These are phyloP conservation scores for Euphorbia schlechtendalii DNA, from an alignment of 441 rosid genomes.

Conservation along the genomic window DNA sequence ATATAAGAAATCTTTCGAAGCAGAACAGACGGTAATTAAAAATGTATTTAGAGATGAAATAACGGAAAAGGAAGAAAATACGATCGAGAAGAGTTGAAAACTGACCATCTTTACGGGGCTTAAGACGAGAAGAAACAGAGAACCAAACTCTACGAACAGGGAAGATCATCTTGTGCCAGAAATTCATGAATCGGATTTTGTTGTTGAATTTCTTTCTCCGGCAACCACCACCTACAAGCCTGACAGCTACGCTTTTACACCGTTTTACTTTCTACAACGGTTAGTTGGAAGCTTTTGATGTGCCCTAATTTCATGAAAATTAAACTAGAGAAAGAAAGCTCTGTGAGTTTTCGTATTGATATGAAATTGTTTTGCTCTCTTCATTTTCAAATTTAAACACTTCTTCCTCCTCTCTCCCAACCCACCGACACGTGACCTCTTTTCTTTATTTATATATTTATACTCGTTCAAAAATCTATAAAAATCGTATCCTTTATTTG, in stretches of 20 bases:
- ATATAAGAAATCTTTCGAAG: not conserved
- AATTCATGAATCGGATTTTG: constrained; percentile 33
- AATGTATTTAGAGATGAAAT: not conserved
- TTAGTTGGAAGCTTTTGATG: not conserved
- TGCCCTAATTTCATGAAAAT: not conserved
- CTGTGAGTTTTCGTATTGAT: no score
- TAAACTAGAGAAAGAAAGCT: not conserved
- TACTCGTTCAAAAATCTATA: no score
- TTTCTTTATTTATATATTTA: no score
- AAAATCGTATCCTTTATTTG: no score
- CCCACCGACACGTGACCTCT: constrained; percentile 19
- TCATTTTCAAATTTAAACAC: not conserved
- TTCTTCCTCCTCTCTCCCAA: not conserved
- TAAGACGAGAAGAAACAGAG: constrained; percentile 42
- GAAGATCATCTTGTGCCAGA: constrained; percentile 43
- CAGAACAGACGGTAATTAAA: not conserved
- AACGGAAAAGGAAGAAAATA: not conserved
- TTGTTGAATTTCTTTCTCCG: constrained; percentile 17
- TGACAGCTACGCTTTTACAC: constrained; percentile 25
- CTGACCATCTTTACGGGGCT: constrained; percentile 35
- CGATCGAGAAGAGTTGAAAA: not conserved
- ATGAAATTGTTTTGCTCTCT: no score
- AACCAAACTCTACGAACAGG: constrained; percentile 45
- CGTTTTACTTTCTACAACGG: not conserved
- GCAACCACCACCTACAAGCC: constrained; percentile 4